phyloP scores from a whole-genome alignment of 176 grass and related monocot genomes.

The Zea luxurians region DNA sequence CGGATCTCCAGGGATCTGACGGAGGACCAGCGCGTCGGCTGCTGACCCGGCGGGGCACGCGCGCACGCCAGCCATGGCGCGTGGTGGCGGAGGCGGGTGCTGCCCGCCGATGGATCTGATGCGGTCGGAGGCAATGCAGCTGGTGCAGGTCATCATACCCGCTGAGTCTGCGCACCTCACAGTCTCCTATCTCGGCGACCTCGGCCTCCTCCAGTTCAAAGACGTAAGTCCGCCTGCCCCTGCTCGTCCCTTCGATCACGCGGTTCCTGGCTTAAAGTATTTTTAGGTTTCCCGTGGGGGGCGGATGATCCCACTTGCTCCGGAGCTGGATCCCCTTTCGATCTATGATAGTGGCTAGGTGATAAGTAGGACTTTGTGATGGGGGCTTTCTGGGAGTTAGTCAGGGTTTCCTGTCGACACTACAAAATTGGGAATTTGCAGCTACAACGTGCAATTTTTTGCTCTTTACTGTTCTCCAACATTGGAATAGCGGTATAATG shows the following conservation, averaged over 20 bases:
- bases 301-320: constrained; percentile 19
- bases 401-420: constrained; percentile 8
- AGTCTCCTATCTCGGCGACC: constrained; percentile 84
- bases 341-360: constrained; percentile 10
- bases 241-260: not conserved
- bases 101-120: constrained; percentile 93
- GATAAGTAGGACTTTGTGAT: not conserved
- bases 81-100: constrained; percentile 59
- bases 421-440: constrained; percentile 9
- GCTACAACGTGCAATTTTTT: not conserved
- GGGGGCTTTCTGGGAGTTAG: constrained; percentile 10
- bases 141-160: constrained; percentile 94
- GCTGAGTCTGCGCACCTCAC: constrained; percentile 81
- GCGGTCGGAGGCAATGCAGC: constrained; percentile 98
- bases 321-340: not conserved
- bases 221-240: constrained; percentile 53
- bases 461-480: not conserved
- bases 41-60: constrained; percentile 5
- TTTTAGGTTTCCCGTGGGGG: not conserved
- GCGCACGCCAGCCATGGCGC: constrained; percentile 44
- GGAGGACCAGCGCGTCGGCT: constrained; percentile 3
- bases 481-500: constrained; percentile 10
- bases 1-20: constrained; percentile 34
- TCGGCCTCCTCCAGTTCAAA: constrained; percentile 97
- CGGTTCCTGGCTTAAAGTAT: not conserved